Evolutionary conservation across 148 eudicot species (phyloP).

Genomic region (Camellia japonica): DNA sequence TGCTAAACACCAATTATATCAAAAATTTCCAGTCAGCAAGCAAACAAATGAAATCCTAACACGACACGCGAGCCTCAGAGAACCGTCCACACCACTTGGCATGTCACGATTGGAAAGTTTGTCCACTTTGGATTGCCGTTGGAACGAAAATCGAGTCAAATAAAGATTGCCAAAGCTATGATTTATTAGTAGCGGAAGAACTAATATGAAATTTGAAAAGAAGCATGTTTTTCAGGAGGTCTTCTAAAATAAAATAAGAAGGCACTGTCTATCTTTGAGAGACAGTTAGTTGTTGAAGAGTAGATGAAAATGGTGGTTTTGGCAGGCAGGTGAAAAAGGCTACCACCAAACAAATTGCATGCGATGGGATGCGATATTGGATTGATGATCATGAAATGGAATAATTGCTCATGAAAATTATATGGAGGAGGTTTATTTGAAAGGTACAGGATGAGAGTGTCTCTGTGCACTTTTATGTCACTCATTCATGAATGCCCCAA

Average conservation of each 20-base stretch:
- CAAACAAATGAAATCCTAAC: background rate
- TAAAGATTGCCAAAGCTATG: background rate
- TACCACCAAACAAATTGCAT: constrained; percentile 5
- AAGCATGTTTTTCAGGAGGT: constrained; percentile 4
- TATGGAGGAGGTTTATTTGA: constrained; percentile 13
- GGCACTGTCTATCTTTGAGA: constrained; percentile 7
- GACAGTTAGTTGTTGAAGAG: constrained; percentile 30
- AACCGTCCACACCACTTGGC: background rate
- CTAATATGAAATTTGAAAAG: background rate
- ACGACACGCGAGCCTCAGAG: background rate
- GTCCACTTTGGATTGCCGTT: background rate
- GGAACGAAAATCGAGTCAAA: background rate
- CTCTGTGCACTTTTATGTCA: constrained; percentile 15
- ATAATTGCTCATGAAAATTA: constrained; percentile 17
- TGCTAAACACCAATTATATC: too few species aligned
- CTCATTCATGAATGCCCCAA: constrained; percentile 25
- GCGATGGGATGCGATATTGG: background rate
- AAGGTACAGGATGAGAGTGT: constrained; percentile 1
- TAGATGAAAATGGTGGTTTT: constrained; percentile 23
- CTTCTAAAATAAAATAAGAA: background rate
- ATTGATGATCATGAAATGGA: constrained; percentile 10
- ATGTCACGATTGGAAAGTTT: background rate
- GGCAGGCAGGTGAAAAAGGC: constrained; percentile 13
- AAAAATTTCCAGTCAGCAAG: constrained; percentile 10
- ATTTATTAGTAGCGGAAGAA: background rate